Evolutionary conservation across 1,284 basidiomycete species (phyloP), one percentile per base, ranked within the genome.

Genomic region (Fomitopsis pinicola): DNA sequence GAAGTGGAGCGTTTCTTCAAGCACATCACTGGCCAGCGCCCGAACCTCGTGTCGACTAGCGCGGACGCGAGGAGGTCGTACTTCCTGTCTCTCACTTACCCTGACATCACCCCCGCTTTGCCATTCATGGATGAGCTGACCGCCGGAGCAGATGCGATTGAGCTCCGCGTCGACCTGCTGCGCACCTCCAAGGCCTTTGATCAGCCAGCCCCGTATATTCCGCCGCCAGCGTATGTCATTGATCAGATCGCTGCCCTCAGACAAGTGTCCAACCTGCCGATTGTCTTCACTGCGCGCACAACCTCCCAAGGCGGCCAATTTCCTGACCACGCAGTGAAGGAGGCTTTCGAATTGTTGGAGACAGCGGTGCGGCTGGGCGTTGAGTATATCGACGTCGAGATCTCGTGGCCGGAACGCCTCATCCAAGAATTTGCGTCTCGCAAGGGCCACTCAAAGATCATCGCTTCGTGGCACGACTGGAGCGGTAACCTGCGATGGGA

Each of bases 391-490:
- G 97, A 99, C 68, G 82, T 98, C 57, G 97, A 99, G 77, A 85
- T 94, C 59, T 84, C 87, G 0, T 90, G 90, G 78, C 83, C 90
- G 0, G 81, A 86, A 62, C 80, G 83, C 57, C 72, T 80, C 52
- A 85, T 95, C 58, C 80, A 81, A 22, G 80, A 83, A 1, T 78
- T 98, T 56, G 75, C 81, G 33, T 72, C 79, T 2, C 78, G 76
- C 58, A 95, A 95, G 73, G 89, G 93, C 0, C 72, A 80, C 46
- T 89, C 92, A 0, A 82, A 90, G 68, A 86, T 98, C 69, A 89
- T 99, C 62, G 92, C 94, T 0, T 97, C 95, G 10, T 97, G 89
- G 87, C 96, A 98, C 73, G 95, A 99, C 71, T 95, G 91, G 88
- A 88, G 85, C 44, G 96, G 97, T 2, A 78, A 81, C 22, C 82